Conservation (phyloP, 1,284 basidiomycete genomes). For the Leccinum fallax region DNA sequence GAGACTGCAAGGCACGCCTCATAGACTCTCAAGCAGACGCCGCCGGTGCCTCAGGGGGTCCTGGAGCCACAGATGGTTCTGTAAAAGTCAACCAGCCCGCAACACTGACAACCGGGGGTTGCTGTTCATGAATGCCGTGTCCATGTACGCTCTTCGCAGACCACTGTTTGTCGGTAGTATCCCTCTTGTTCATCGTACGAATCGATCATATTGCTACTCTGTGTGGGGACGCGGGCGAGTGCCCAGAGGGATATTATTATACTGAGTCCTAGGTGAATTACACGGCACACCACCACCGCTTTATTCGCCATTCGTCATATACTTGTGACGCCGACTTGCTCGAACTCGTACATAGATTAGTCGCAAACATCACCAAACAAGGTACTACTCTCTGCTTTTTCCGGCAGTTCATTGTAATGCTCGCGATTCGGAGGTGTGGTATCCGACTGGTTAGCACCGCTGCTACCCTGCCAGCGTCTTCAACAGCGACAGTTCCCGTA, state of each 20-base stretch:
- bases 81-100: slow-evolving; percentile 68
- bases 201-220: not conserved
- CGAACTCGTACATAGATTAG: too few species aligned
- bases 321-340: too few species aligned
- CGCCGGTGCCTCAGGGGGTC: slow-evolving; percentile 45
- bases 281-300: too few species aligned
- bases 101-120: slow-evolving; percentile 45
- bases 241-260: too few species aligned
- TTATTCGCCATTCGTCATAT: too few species aligned
- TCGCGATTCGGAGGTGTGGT: slow-evolving; percentile 15
- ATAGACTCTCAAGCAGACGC: slow-evolving; percentile 92
- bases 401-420: slow-evolving; percentile 14
- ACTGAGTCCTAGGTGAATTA: too few species aligned
- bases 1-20: slow-evolving; percentile 95
- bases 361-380: not conserved
- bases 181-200: slow-evolving; percentile 10
- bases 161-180: slow-evolving; percentile 6
- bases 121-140: slow-evolving; percentile 53
- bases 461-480: slow-evolving; percentile 1
- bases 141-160: slow-evolving; percentile 5
- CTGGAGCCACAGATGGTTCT: slow-evolving; percentile 50
- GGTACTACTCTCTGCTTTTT: not conserved
- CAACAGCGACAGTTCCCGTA: not conserved
- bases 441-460: slow-evolving; percentile 10
- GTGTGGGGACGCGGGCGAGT: too few species aligned